These are phyloP conservation scores for Ceratobasidium sp. DNA, from an alignment of 1,284 basidiomycete species.

Conservation along the genomic window DNA sequence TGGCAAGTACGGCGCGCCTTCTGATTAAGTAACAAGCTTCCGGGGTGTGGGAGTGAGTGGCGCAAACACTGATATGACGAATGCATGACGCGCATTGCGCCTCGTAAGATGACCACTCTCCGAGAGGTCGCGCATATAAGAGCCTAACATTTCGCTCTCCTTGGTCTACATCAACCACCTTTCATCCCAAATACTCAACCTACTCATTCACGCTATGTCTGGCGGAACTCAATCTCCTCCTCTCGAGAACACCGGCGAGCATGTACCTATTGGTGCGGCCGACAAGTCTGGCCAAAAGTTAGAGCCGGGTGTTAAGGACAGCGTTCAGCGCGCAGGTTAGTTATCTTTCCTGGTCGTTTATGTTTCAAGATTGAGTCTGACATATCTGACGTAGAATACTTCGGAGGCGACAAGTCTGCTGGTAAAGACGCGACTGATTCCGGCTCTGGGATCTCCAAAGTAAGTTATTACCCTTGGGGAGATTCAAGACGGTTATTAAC, in stretches of 20 bases:
- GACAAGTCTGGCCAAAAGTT: constrained; percentile 54
- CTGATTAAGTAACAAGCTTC: constrained; percentile 28
- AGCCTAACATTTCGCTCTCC: not conserved
- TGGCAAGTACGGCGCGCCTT: constrained; percentile 19
- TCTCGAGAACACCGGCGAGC: constrained; percentile 63
- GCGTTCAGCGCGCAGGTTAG: constrained; percentile 59
- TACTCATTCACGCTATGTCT: constrained; percentile 28
- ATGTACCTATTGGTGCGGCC: constrained; percentile 64
- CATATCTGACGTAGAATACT: constrained; percentile 21
- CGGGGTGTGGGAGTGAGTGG: constrained; percentile 13
- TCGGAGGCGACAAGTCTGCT: constrained; percentile 16
- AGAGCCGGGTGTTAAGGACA: constrained; percentile 57
- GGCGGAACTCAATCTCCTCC: constrained; percentile 64
- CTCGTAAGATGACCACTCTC: not conserved
- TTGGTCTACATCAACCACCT: constrained; percentile 6
- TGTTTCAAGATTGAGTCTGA: not conserved
- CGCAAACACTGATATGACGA: constrained; percentile 21
- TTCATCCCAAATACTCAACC: constrained; percentile 12
- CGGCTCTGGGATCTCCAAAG: constrained; percentile 4
- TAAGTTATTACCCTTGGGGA: not conserved
- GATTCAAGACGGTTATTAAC: not conserved
- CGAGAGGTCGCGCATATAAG: constrained; percentile 28
- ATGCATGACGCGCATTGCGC: constrained; percentile 28
- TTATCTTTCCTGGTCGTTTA: not conserved
- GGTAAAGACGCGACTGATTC: not conserved